Evolutionary conservation across 2,329 filamentous ascomycete species (phyloP), one percentile per base, ranked within the genome.

Genomic region (Ascochyta lentis): DNA sequence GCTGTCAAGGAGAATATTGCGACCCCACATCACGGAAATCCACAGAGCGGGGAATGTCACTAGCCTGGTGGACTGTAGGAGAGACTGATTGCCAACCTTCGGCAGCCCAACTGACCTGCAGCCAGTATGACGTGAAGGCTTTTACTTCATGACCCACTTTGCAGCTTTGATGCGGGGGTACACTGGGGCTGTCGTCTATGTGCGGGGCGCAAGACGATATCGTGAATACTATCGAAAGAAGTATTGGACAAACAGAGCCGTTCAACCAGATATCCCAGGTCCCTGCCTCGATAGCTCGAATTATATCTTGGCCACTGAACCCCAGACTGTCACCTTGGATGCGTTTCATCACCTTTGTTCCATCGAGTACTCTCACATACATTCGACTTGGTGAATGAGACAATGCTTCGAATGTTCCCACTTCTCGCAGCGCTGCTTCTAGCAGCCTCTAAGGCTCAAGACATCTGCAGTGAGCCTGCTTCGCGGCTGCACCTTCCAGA

Each of bases 401-500:
- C 9, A 0, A 45, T 39, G 41, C 8, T 33, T 45, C 46, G 35
- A 7, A n/a, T 31, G 6, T 31, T n/a, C 8, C 16, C 12, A 34
- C 12, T 24, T 19, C 24, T 51, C 4, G 16, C 38, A 13, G 44
- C 46, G 19, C 42, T 61, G n/a, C 24, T 61, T 23, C 42, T 34
- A 23, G 37, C 52, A 15, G 31, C 45, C 2, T 42, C 34, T 12
- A 23, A 26, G 1, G 52, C 51, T 26, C 48, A 58, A 22, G 46
- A 49, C 23, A 35, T 49, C 27, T 67, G 64, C 48, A 38, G 45
- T 12, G 55, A 60, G 34, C 48, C 57, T 13, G 58, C 63, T 2
- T 61, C 60, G 9, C 59, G 74, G 22, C 69, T 82, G 8, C 75
- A 80, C 55, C 74, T 86, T 3, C 81, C 77, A 29, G 84, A 86